Base-by-base conservation (phyloP, 345 rosid genomes). In the Geranium rotundifolium region DNA sequence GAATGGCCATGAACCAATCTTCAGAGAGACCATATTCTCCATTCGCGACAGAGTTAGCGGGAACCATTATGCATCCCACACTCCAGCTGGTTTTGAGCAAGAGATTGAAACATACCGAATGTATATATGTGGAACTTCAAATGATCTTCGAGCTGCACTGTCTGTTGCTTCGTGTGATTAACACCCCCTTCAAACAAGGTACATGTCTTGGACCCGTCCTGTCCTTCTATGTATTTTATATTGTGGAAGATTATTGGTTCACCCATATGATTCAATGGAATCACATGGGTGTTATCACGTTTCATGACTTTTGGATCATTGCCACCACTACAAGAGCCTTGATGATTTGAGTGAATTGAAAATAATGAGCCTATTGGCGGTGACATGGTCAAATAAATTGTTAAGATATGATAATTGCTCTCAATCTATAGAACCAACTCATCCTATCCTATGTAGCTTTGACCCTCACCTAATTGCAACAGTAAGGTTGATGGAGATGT, bases 101-200 rank as follows among this genome's bases (percentile, higher is more conserved):
- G 96, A 86, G 67, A 80, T 79, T 56, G 97, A 93, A 75, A 84
- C 95, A 4, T 85, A 93, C 66, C 74, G 99, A 20, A 93, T 93
- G 95, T 90, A 93, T 17, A 76, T 81, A 39, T 76, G 88, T 61
- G 99, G 95, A 68, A 93, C 97, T 58, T 86, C 99, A 0, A 90
- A 93, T 56, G 95, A 93, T 71, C 97, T 93, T 34, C 90, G 99
- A 1, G 96, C 86, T 62, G 97, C 90, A 5, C 96, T 90, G 19
- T 86, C 96, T 57, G 87, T 90, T 39, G 79, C 92, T 65, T 86
- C 97, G 19, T 85, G 81, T 58, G 96, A 93, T 82, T 91, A 65
- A 71, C 41, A 8, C 63, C 57, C 63, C 61, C 19, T 12, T 58
- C 15, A 9, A 59, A 57, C 9, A 0, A 49, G 29, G 17, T 49